Conservation (phyloP, 352 stramenopile species). For the Pythium myriotylum region DNA sequence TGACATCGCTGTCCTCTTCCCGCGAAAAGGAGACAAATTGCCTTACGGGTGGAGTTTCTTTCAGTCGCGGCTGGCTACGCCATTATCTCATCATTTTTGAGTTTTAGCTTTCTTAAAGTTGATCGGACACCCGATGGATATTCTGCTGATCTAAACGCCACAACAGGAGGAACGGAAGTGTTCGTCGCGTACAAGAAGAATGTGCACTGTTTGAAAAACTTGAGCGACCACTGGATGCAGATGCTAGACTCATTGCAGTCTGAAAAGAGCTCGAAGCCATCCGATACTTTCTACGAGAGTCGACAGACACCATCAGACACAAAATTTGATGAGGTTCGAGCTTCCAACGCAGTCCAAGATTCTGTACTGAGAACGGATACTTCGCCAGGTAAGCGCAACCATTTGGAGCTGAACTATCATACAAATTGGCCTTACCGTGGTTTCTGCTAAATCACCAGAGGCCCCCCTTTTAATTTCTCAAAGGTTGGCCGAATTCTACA, state of each 20-base stretch:
- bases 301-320: not conserved
- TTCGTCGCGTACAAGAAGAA: conserved; percentile 80
- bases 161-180: conserved; percentile 73
- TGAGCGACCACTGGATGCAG: not conserved
- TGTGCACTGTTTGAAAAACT: conserved; percentile 5
- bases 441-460: not conserved
- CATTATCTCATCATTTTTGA: no score
- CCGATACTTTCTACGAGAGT: not conserved
- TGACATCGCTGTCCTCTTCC: conserved; percentile 74
- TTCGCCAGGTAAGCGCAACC: not conserved
- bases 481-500: conserved; percentile 56
- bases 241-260: conserved; percentile 2
- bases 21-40: conserved; percentile 81
- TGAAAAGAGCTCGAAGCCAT: not conserved
- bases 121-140: conserved; percentile 74
- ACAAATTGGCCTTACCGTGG: no score
- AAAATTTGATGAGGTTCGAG: conserved; percentile 26
- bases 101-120: conserved; percentile 62
- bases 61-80: no score
- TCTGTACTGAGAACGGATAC: no score
- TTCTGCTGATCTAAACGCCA: conserved; percentile 71
- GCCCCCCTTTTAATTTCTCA: conserved; percentile 4
- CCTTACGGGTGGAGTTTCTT: conserved; percentile 61
- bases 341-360: conserved; percentile 2
- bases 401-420: no score